These are phyloP conservation scores for Morella rubra DNA, from an alignment of 306 rosid genomes.

Conservation along the genomic window DNA sequence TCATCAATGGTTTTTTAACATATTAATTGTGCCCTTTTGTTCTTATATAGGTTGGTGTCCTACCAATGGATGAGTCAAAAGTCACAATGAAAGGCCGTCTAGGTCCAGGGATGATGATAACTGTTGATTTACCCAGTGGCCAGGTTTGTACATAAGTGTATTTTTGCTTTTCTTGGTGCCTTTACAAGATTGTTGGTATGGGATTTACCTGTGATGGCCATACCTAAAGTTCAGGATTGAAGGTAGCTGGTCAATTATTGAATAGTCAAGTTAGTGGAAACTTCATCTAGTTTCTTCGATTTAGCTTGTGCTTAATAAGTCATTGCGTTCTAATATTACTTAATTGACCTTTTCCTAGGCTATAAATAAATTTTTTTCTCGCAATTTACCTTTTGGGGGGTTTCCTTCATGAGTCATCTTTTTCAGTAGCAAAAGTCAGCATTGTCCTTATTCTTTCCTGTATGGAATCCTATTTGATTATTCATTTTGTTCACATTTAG, in stretches of 20 bases:
- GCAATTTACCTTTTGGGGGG: neutral
- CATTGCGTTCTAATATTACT: no score
- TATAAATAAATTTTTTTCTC: no score
- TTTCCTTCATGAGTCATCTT: neutral
- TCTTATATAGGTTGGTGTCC: conserved; percentile 77
- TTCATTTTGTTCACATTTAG: neutral
- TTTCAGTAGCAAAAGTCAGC: neutral
- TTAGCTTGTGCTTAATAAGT: neutral
- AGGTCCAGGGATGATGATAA: conserved; percentile 99
- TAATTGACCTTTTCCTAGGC: no score
- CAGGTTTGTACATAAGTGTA: conserved; percentile 56
- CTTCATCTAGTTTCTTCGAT: conserved; percentile 9
- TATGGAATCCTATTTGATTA: neutral
- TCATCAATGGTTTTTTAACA: conserved; percentile 21
- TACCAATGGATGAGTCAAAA: conserved; percentile 93
- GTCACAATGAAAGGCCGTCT: conserved; percentile 92
- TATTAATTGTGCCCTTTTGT: conserved; percentile 20
- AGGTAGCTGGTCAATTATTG: conserved; percentile 13
- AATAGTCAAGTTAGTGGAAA: conserved; percentile 20
- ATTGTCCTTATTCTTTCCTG: neutral
- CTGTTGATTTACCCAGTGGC: conserved; percentile 83
- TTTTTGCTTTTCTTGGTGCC: conserved; percentile 11
- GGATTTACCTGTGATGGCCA: neutral
- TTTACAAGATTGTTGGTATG: neutral
- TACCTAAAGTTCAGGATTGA: neutral